phyloP scores from a whole-genome alignment of 305 asterid species.

The Rubia balearica region DNA sequence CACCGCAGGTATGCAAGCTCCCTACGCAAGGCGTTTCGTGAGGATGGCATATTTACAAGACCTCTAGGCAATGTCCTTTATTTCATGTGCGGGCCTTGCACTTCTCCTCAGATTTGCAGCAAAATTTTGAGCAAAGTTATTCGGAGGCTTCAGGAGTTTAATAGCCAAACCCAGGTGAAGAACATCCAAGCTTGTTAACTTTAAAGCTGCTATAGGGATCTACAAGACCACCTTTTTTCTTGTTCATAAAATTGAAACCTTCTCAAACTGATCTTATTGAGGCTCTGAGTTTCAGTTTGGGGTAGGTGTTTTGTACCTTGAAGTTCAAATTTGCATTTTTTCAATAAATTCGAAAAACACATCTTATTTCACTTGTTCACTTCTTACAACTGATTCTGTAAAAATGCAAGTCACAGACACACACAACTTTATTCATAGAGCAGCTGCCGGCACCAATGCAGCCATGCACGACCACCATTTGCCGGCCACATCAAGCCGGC shows the following conservation, averaged over 20 bases:
- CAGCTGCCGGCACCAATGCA: no score
- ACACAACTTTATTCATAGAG: no score
- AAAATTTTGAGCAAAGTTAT: slow-evolving; percentile 45
- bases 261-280: neutral
- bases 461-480: neutral
- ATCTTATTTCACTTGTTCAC: no score
- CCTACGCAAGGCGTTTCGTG: slow-evolving; percentile 56
- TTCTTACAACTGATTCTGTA: no score
- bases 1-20: slow-evolving; percentile 67
- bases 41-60: slow-evolving; percentile 85
- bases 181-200: neutral
- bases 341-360: neutral
- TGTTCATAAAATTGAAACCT: neutral
- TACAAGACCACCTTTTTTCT: no score
- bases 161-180: slow-evolving; percentile 29
- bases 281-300: no score
- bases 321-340: no score
- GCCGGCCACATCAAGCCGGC: neutral
- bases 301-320: no score
- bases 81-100: slow-evolving; percentile 87
- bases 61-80: slow-evolving; percentile 86
- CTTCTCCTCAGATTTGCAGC: slow-evolving; percentile 50
- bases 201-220: no score
- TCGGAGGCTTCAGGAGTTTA: slow-evolving; percentile 55
- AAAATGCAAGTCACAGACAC: no score